phyloP scores from a whole-genome alignment of 2,329 filamentous ascomycete species.

The Phoma sp. region DNA sequence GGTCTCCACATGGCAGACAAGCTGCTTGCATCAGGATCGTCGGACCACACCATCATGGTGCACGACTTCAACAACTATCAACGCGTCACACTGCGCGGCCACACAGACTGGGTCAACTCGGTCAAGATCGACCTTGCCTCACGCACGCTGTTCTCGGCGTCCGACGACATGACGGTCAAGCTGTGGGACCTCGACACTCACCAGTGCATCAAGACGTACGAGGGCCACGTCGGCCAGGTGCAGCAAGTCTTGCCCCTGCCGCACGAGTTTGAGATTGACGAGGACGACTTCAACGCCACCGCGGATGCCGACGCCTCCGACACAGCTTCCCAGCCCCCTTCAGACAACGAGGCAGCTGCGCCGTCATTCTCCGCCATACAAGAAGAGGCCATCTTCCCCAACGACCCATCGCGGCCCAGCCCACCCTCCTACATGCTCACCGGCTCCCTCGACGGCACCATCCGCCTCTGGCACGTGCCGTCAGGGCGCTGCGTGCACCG shows the following conservation, averaged over 20 bases:
- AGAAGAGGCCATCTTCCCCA: constrained; percentile 61
- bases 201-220: constrained; percentile 76
- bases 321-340: constrained; percentile 42
- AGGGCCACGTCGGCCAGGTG: constrained; percentile 92
- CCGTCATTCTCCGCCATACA: constrained; percentile 16
- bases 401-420: constrained; percentile 67
- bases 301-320: constrained; percentile 60
- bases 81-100: constrained; percentile 79
- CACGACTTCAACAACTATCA: constrained; percentile 90
- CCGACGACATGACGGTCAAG: constrained; percentile 89
- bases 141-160: constrained; percentile 88
- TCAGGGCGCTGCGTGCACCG: constrained; percentile 84
- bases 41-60: constrained; percentile 88
- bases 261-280: constrained; percentile 87
- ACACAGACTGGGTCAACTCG: constrained; percentile 96
- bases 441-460: constrained; percentile 86
- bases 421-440: constrained; percentile 93
- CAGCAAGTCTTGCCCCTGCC: constrained; percentile 89
- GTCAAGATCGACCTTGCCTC: constrained; percentile 84
- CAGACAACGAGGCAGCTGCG: constrained; percentile 23
- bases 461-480: constrained; percentile 88
- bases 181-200: constrained; percentile 92
- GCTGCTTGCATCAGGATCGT: constrained; percentile 84
- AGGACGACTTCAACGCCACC: constrained; percentile 63
- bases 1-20: constrained; percentile 86